A percentile compares a stretch with the other conserved stretches of the same genome.
These are phyloP conservation scores for Osmanthus fragrans DNA, from an alignment of 257 asterid genomes.

Conservation along the genomic window DNA sequence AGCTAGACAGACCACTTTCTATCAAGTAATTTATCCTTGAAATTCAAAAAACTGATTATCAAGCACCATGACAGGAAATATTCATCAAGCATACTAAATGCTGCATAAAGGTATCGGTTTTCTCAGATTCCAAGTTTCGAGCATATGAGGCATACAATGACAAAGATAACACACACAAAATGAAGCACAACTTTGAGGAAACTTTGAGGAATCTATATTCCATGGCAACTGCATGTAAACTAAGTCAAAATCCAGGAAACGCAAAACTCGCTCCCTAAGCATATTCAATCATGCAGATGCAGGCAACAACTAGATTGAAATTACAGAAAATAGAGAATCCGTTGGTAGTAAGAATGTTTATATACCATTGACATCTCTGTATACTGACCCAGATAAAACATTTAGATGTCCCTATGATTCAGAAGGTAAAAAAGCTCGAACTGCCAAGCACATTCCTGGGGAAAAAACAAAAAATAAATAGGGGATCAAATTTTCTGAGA, in stretches of 20 bases:
- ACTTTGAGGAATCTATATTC: no score
- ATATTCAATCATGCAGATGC: background rate
- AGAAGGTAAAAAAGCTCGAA: slow-evolving; percentile 60
- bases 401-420: slow-evolving; percentile 53
- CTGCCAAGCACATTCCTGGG: slow-evolving; percentile 84
- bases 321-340: background rate
- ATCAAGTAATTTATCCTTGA: background rate
- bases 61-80: background rate
- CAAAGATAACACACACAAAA: no score
- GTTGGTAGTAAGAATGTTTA: background rate
- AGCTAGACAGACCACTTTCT: background rate
- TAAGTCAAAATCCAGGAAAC: background rate
- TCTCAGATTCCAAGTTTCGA: background rate
- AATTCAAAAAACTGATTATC: background rate
- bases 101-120: background rate
- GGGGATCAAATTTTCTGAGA: background rate
- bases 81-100: background rate
- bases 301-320: background rate
- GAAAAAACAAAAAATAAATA: background rate
- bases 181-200: background rate
- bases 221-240: background rate
- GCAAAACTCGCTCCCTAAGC: background rate
- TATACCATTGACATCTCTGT: slow-evolving; percentile 19
- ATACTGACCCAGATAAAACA: slow-evolving; percentile 49
- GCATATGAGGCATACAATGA: background rate